A percentile compares a stretch with the other conserved stretches of the same genome.
These are phyloP conservation scores for Leucosporidium scottii DNA, from an alignment of 768 basidiomycete genomes.

Conservation along the genomic window DNA sequence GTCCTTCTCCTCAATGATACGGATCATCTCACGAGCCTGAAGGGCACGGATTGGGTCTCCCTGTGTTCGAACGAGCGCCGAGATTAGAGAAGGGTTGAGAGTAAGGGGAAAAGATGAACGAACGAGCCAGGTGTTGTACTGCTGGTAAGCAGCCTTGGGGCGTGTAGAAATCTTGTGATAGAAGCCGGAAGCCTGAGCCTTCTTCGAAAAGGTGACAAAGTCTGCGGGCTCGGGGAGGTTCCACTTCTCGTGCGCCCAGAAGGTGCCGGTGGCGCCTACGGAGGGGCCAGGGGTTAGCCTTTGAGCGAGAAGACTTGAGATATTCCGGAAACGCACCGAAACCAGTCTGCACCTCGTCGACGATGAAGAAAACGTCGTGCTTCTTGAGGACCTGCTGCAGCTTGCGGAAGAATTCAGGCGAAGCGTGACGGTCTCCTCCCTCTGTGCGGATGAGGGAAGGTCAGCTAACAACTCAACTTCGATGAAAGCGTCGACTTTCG, in stretches of 20 bases:
- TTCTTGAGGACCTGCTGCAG: constrained; percentile 43
- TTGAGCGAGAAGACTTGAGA: too few relatives aligned
- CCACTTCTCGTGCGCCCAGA: constrained; percentile 50
- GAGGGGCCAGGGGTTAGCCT: neutral
- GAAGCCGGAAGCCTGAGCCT: constrained; percentile 46
- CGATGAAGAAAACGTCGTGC: constrained; percentile 46
- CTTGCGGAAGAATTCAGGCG: constrained; percentile 43
- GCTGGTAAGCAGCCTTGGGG: constrained; percentile 40
- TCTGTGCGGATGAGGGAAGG: constrained; percentile 18
- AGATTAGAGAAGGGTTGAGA: neutral
- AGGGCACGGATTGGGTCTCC: constrained; percentile 44
- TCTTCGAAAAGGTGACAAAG: constrained; percentile 47
- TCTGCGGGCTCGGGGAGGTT: constrained; percentile 40
- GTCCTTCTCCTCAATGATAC: constrained; percentile 41
- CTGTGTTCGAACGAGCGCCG: constrained; percentile 11
- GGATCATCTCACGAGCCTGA: constrained; percentile 43
- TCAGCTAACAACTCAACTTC: neutral
- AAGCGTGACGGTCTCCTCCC: constrained; percentile 47
- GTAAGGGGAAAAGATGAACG: neutral
- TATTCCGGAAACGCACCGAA: too few relatives aligned
- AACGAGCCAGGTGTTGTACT: constrained; percentile 40
- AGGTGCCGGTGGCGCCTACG: constrained; percentile 42
- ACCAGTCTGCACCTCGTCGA: constrained; percentile 47
- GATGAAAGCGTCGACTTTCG: neutral
- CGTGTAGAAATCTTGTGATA: constrained; percentile 44